phyloP scores from a whole-genome alignment of 1,139 yeast genomes.

The Debaryomyces sp. region DNA sequence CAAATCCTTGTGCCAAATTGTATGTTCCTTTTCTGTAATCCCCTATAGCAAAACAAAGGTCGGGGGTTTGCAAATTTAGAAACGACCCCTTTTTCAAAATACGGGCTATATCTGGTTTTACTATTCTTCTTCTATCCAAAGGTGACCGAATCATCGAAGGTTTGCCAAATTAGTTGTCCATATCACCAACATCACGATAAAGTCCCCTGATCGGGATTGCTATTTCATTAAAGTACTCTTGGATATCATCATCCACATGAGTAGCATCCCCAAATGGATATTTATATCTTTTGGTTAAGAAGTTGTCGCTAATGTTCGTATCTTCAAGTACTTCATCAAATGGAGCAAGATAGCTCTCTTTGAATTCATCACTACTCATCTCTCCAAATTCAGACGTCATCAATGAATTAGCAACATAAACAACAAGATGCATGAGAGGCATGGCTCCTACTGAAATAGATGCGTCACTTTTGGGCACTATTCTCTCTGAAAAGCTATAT shows the following conservation, averaged over 20 bases:
- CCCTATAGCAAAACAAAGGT: slow-evolving; percentile 1
- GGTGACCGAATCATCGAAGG: slow-evolving; percentile 2
- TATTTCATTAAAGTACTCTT: slow-evolving; percentile 1
- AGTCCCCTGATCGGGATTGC: not conserved
- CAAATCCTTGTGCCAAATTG: not conserved
- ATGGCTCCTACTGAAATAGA: slow-evolving; percentile 1
- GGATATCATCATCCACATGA: slow-evolving; percentile 4
- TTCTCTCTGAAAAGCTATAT: not conserved
- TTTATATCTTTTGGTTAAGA: not conserved
- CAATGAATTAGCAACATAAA: slow-evolving; percentile 2
- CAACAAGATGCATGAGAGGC: not conserved
- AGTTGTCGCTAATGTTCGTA: not conserved
- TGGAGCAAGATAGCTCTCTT: slow-evolving; percentile 5
- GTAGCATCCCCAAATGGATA: slow-evolving; percentile 5
- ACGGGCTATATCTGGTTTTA: slow-evolving; percentile 5
- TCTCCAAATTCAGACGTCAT: slow-evolving; percentile 4
- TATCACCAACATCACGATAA: slow-evolving; percentile 1
- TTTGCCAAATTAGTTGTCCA: not conserved
- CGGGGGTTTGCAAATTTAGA: not conserved
- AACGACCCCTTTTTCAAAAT: not conserved
- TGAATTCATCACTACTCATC: slow-evolving; percentile 6
- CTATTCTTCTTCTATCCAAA: not conserved
- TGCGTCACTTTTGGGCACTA: slow-evolving; percentile 6
- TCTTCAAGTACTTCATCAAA: slow-evolving; percentile 3
- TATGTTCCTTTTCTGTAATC: slow-evolving; percentile 3